phyloP scores from a whole-genome alignment of 768 basidiomycete genomes.

The Ephemerocybe angulata region DNA sequence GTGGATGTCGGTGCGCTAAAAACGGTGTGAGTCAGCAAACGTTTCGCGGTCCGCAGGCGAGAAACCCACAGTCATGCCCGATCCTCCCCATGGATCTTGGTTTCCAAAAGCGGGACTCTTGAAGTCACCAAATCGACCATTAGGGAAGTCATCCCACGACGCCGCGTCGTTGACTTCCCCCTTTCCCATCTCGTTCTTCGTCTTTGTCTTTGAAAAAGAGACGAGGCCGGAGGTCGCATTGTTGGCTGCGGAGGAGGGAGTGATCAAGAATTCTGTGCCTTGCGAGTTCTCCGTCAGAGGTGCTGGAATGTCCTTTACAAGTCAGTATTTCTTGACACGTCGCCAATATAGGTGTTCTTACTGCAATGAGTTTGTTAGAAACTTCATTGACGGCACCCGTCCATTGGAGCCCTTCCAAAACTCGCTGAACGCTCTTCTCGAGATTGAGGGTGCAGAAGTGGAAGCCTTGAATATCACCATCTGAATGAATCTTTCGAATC shows the following conservation, averaged over 20 bases:
- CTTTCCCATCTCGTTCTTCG: slow-evolving; percentile 56
- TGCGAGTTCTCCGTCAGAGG: slow-evolving; percentile 21
- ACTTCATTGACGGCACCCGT: slow-evolving; percentile 35
- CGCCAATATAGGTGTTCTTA: slow-evolving; percentile 22
- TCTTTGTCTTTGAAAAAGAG: slow-evolving; percentile 41
- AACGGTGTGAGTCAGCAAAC: background rate
- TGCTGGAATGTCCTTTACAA: slow-evolving; percentile 38
- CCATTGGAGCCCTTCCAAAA: slow-evolving; percentile 82
- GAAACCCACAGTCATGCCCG: slow-evolving; percentile 50
- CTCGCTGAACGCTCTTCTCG: slow-evolving; percentile 88
- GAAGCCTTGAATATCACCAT: slow-evolving; percentile 65
- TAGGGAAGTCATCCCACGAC: slow-evolving; percentile 95
- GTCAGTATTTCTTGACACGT: slow-evolving; percentile 6
- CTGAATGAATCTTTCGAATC: slow-evolving; percentile 55
- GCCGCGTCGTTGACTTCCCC: slow-evolving; percentile 76
- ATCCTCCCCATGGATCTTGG: slow-evolving; percentile 74
- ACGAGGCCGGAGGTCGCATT: slow-evolving; percentile 57
- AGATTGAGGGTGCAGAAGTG: slow-evolving; percentile 97
- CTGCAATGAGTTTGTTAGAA: slow-evolving; percentile 68
- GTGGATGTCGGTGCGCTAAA: slow-evolving; percentile 58
- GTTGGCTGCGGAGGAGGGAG: slow-evolving; percentile 61
- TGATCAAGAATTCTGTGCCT: slow-evolving; percentile 46
- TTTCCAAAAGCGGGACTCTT: slow-evolving; percentile 94
- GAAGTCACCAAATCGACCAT: slow-evolving; percentile 96
- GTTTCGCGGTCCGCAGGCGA: slow-evolving; percentile 1